These are phyloP conservation scores for Athelia psychrophila DNA, from an alignment of 1,284 basidiomycete species.

Conservation along the genomic window DNA sequence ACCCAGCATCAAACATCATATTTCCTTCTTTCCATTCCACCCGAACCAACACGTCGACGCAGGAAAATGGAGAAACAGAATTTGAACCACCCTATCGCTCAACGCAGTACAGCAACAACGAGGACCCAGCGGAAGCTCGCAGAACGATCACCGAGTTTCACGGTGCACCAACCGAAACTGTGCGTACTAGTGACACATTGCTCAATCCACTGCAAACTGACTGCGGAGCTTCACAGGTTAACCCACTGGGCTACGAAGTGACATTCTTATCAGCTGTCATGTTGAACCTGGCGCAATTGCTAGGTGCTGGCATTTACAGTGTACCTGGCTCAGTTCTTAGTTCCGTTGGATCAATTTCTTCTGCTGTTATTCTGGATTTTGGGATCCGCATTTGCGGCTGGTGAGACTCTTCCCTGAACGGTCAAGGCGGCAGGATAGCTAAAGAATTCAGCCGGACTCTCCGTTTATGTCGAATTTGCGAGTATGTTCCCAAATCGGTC, in stretches of 20 bases:
- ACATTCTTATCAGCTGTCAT: conserved; percentile 33
- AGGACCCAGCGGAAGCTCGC: too few relatives aligned
- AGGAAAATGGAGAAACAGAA: too few relatives aligned
- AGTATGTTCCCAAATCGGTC: conserved; percentile 41
- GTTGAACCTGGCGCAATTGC: conserved; percentile 36
- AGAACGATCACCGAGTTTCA: too few relatives aligned
- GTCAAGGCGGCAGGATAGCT: neutral
- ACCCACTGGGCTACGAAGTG: conserved; percentile 40
- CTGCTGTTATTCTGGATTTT: conserved; percentile 43
- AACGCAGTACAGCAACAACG: too few relatives aligned
- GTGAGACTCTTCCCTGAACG: conserved; percentile 15
- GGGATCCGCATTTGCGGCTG: conserved; percentile 32
- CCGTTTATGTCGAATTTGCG: conserved; percentile 23
- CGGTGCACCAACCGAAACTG: too few relatives aligned
- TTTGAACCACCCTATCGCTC: too few relatives aligned
- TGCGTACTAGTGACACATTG: too few relatives aligned
- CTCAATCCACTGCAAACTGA: too few relatives aligned
- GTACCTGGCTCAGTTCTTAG: conserved; percentile 38
- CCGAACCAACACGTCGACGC: too few relatives aligned
- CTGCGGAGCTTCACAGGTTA: too few relatives aligned
- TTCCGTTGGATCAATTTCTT: conserved; percentile 37
- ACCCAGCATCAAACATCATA: too few relatives aligned
- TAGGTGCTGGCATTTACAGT: conserved; percentile 41
- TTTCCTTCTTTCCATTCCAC: too few relatives aligned
- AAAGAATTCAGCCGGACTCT: conserved; percentile 18